Evolutionary conservation across 1,284 basidiomycete species (phyloP).

Genomic region (Ustilago hordei): DNA sequence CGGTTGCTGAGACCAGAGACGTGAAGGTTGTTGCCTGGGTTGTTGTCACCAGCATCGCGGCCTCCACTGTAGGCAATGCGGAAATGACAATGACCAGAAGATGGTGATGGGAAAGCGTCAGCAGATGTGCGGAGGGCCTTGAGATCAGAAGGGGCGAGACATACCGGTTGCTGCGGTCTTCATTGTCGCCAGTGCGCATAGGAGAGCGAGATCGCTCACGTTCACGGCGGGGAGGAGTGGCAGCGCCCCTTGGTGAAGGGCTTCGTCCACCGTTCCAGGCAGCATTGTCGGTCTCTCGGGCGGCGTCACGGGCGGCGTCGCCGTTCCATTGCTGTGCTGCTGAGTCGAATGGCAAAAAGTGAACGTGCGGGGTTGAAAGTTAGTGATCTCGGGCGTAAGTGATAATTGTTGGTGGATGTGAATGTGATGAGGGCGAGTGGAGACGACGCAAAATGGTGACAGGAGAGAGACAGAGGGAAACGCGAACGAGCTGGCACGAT

Average conservation of each 20-base stretch:
- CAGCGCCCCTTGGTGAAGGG: conserved; percentile 52
- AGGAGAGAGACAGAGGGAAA: neutral
- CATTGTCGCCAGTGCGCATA: conserved; percentile 27
- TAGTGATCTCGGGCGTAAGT: conserved; percentile 24
- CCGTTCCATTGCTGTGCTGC: conserved; percentile 57
- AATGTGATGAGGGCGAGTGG: conserved; percentile 3
- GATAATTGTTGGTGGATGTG: conserved; percentile 5
- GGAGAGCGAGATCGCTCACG: conserved; percentile 52
- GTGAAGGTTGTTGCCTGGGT: conserved; percentile 97
- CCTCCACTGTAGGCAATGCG: conserved; percentile 20
- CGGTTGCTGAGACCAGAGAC: conserved; percentile 85
- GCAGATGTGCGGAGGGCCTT: neutral
- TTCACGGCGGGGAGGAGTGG: conserved; percentile 56
- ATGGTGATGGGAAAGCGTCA: neutral
- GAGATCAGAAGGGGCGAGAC: conserved; percentile 15
- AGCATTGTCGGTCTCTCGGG: conserved; percentile 52
- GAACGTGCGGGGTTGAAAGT: conserved; percentile 28
- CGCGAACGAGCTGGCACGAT: neutral
- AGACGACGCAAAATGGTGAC: conserved; percentile 9
- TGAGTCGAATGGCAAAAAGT: conserved; percentile 36
- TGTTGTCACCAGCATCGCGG: conserved; percentile 72
- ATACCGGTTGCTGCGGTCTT: conserved; percentile 52
- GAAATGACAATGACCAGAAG: neutral
- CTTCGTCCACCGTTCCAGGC: conserved; percentile 46
- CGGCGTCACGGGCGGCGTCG: conserved; percentile 57